Base-by-base conservation (phyloP, 495 filamentous ascomycete genomes). In the Tuber umbilicatum region DNA sequence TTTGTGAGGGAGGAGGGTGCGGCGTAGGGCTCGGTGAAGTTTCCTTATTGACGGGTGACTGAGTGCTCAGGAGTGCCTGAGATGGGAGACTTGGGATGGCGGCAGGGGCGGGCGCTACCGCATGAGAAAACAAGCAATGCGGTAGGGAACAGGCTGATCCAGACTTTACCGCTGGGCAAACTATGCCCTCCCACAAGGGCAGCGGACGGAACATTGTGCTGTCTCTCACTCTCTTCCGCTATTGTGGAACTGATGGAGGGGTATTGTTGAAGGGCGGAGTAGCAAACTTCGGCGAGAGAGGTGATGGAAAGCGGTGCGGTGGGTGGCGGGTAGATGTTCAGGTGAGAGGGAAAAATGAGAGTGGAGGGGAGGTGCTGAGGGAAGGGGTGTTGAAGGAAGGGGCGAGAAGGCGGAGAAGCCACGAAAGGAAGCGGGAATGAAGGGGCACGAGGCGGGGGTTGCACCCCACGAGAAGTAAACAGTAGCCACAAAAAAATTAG, bases 91-190 rank as follows among this genome's bases (percentile, higher is more conserved):
- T 35, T 35, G 55, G 14, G 55, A 6, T 35, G 55, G 7, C 17
- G 35, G 76, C 41, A 69, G 75, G 69, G 70, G 60, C 43, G 64
- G 67, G 19, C 17, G 7, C 27, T 16, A 76, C 42, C 41, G 84
- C 81, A 79, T 91, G 89, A 12, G 84, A 85, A 82, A 91, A 91
- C 21, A 91, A 84, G 83, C 90, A 91, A 71, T 84, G 86, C n/a
- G 87, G 80, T 12, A 91, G 83, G 31, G 80, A 75, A 80, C 90
- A 91, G 69, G 81, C 69, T 71, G 75, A 76, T 67, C 77, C 74
- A 64, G 72, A 69, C 23, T 78, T 73, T 23, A 79, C 72, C 41
- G 72, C 75, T 2, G 77, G 77, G 40, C 77, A 79, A 42, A 76
- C 72, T 37, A 79, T 69, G n/a, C 67, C 39, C 27, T 74, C 69